Conservation (phyloP, 768 basidiomycete species). For the Dioszegia hungarica region DNA sequence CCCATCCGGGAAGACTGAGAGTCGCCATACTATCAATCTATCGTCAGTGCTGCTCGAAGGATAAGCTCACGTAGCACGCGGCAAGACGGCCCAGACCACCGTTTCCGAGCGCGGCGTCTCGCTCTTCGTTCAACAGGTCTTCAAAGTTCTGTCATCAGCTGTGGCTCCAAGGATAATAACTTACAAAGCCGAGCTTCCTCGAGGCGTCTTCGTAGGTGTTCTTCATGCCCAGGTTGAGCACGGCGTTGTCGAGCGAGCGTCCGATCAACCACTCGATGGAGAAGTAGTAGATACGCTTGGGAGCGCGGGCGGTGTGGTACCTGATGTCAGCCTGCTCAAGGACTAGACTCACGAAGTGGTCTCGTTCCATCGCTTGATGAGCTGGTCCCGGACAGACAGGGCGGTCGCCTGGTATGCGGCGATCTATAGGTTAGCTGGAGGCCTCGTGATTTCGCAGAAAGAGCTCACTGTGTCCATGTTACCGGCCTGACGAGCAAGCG, state of each 20-base stretch:
- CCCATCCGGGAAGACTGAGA: slow-evolving; percentile 88
- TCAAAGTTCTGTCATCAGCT: slow-evolving; percentile 59
- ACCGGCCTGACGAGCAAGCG: slow-evolving; percentile 83
- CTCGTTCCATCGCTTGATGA: slow-evolving; percentile 70
- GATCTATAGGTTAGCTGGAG: slow-evolving; percentile 50
- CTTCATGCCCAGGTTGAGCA: slow-evolving; percentile 84
- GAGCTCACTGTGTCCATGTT: slow-evolving; percentile 60
- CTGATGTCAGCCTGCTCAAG: slow-evolving; percentile 21
- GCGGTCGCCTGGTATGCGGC: slow-evolving; percentile 92
- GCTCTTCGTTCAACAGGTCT: slow-evolving; percentile 78
- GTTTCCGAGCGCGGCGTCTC: slow-evolving; percentile 91
- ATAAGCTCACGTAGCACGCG: slow-evolving; percentile 72
- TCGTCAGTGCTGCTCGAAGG: slow-evolving; percentile 2
- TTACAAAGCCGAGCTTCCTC: slow-evolving; percentile 69
- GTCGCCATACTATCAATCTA: slow-evolving; percentile 73
- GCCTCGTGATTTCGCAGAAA: background rate
- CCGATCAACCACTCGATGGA: slow-evolving; percentile 72
- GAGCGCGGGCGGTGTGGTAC: slow-evolving; percentile 46
- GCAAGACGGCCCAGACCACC: slow-evolving; percentile 93
- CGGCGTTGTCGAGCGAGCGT: slow-evolving; percentile 58
- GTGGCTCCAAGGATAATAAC: background rate
- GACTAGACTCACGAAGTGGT: slow-evolving; percentile 57
- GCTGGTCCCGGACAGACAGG: slow-evolving; percentile 77
- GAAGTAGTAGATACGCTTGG: slow-evolving; percentile 69
- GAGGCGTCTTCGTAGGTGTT: slow-evolving; percentile 65